Conservation (phyloP, 805 yeast species). For the Wickerhamomyces pijperi region DNA sequence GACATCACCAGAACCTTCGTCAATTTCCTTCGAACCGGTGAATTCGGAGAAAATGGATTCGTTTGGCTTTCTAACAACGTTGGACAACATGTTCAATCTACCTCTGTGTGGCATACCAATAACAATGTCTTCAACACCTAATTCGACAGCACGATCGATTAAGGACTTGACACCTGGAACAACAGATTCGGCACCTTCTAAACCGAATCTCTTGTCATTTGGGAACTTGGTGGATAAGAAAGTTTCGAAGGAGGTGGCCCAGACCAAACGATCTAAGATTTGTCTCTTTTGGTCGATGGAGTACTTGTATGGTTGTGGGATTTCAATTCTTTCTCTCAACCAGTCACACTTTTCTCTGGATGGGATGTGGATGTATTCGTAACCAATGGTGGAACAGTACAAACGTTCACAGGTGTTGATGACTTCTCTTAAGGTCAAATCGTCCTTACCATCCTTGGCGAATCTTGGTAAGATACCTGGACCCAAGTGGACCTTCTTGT, state of each 20-base stretch:
- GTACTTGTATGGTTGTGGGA: conserved; percentile 78
- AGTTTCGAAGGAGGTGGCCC: conserved; percentile 91
- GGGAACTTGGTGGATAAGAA: conserved; percentile 94
- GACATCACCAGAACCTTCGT: conserved; percentile 98
- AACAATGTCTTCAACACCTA: conserved; percentile 90
- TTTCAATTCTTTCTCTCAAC: conserved; percentile 94
- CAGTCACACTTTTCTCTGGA: conserved; percentile 94
- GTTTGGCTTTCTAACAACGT: conserved; percentile 97
- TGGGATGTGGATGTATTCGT: conserved; percentile 94
- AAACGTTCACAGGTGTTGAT: conserved; percentile 67
- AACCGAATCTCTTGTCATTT: conserved; percentile 95
- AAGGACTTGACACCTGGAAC: conserved; percentile 95
- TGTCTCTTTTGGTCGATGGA: conserved; percentile 87
- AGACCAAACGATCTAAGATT: conserved; percentile 88
- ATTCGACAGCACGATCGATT: conserved; percentile 85
- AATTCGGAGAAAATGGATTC: conserved; percentile 96
- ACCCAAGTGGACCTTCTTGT: conserved; percentile 78
- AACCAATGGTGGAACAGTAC: conserved; percentile 84
- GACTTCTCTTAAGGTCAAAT: conserved; percentile 70
- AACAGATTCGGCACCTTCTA: conserved; percentile 96
- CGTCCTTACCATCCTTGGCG: conserved; percentile 45
- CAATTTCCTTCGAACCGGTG: conserved; percentile 79
- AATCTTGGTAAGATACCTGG: conserved; percentile 96
- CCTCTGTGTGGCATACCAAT: conserved; percentile 99
- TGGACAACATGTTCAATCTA: conserved; percentile 92